phyloP scores from a whole-genome alignment of 2,329 filamentous ascomycete species.

The Lasiodiplodia sp. region DNA sequence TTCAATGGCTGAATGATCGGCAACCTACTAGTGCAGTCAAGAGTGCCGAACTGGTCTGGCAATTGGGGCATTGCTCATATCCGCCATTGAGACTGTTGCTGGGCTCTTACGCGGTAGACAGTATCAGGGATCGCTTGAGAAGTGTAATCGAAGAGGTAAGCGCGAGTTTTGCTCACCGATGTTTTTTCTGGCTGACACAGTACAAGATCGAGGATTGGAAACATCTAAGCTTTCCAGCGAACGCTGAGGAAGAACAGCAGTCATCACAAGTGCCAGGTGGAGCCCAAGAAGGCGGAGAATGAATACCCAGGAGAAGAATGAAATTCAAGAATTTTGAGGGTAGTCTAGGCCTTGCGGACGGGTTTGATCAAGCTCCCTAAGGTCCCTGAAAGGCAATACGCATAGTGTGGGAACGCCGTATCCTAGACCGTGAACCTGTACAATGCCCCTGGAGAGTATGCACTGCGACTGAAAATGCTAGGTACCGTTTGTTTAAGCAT shows the following conservation, averaged over 20 bases:
- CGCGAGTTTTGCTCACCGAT: background rate
- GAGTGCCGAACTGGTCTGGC: conserved; percentile 91
- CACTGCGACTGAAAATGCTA: background rate
- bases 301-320: background rate
- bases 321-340: background rate
- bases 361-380: background rate
- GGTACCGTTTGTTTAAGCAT: background rate
- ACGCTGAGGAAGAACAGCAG: conserved; percentile 44
- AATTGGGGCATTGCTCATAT: conserved; percentile 92
- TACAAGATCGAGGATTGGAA: conserved; percentile 78
- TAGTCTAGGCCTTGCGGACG: background rate
- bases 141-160: conserved; percentile 89
- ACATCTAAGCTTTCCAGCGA: conserved; percentile 72
- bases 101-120: conserved; percentile 94
- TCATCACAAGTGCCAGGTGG: background rate
- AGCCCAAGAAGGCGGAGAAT: conserved; percentile 12
- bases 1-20: conserved; percentile 92
- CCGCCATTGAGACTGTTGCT: conserved; percentile 86
- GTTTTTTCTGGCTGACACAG: background rate
- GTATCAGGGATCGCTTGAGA: conserved; percentile 85
- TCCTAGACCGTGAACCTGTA: background rate
- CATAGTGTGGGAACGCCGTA: background rate
- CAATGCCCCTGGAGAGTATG: background rate
- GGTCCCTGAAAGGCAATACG: background rate
- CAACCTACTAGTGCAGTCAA: conserved; percentile 94